Base-by-base conservation (phyloP, 2,329 filamentous ascomycete genomes). In the Cryphonectria carpinicola region DNA sequence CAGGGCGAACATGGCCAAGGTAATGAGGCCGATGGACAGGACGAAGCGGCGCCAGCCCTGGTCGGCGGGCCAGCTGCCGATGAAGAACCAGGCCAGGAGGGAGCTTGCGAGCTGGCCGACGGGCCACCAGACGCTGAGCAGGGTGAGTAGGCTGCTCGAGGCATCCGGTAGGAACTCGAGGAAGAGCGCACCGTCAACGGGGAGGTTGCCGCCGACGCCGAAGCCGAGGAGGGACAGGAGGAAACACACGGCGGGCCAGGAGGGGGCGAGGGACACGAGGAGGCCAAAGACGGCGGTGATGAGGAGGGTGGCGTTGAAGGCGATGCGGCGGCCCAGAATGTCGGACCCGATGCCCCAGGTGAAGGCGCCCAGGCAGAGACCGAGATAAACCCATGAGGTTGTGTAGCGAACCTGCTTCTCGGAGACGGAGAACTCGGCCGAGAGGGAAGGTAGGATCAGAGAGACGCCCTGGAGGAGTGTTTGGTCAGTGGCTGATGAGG, bases 71-170 rank as follows among this genome's bases (percentile, higher is more conserved):
- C 87, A 93, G 37, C 39, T 14, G 74, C 90, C 88, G 69, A 96
- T 90, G 74, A 91, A 93, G 62, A 85, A 91, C 93, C 92, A 95
- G 8, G 91, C 93, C 64, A 93, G 84, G 6, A 92, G 80, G 3
- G 90, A 91, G 1, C 92, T 89, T 69, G 91, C 86, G 10, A 97
- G 84, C 77, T 96, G 93, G 7, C 93, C 94, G 25, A 97, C 82
- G 0, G 93, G 92, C 93, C 94, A 97, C 91, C 93, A 96, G 10
- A 94, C 88, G 8, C 92, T 94, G n/a, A 97, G 84, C 64, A 95
- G 84, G 0, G 93, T 96, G 41, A 96, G 83, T 19, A 96, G 85
- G 43, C 89, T 89, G 73, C 89, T 90, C n/a, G 89, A 91, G 0
- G 90, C 88, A 70, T 91, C 90, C 0, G 94, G 94, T 0, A 97